Evolutionary conservation across 2,329 filamentous ascomycete species (phyloP), one percentile per base, ranked within the genome.

Genomic region (Meredithiella fracta): DNA sequence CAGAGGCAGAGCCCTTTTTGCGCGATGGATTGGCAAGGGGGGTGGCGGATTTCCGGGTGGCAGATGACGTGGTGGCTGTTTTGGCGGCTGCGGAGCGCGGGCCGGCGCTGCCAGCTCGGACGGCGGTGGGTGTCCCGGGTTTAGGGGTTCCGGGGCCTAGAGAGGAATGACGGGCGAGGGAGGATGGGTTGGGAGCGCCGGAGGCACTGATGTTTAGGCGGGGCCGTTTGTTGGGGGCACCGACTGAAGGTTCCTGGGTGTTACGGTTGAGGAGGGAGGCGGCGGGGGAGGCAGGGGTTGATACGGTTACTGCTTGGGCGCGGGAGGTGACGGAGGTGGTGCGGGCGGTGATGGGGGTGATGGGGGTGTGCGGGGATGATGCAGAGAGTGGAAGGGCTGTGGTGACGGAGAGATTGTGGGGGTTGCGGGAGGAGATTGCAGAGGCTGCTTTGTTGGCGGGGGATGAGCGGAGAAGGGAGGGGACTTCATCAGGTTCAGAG

Each of bases 71-170:
- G 1, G 65, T 65, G 4, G 64, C 65, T 1, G 68, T 68, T 62
- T 80, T 80, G 53, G 70, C 68, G 20, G 69, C 69, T 20, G 63
- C 67, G 1, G 74, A 70, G 44, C 79, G 72, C 1, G 80, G 80
- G 0, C 78, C 79, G 4, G 76, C 78, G 63, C 80, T 83, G 8
- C 79, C 79, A 31, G 80, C 74, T 59, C 73, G 68, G 17, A 66
- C 66, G 15, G 68, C 59, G 6, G 63, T 65, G 40, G 63, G 62
- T 55, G 55, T 59, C 61, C 59, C 65, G 51, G 59, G 71, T 64
- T 82, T 82, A 8, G 79, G 77, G 2, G 79, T 82, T 26, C 79
- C 78, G 0, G 80, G 80, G 0, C 79, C 79, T 2, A 81, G 69
- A 1, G 80, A 83, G 1, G 79, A 74, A 64, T 83, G 80, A 14